Evolutionary conservation across 164 flowering plant species (phyloP).

Genomic region (Sextonia rubra): DNA sequence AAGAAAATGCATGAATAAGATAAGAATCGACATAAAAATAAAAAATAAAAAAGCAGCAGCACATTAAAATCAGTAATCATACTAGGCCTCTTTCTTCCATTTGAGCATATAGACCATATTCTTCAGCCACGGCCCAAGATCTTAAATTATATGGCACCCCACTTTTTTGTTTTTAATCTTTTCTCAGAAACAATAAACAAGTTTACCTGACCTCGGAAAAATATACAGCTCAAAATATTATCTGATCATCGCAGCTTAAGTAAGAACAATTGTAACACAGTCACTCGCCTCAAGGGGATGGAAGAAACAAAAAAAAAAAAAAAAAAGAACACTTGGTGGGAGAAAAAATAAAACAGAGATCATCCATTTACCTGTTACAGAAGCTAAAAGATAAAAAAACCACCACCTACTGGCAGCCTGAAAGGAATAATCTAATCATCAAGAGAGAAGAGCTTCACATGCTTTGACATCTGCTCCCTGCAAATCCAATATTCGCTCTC

Average conservation of each 20-base stretch:
- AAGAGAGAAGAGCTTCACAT: slow-evolving; percentile 45
- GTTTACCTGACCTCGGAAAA: slow-evolving; percentile 17
- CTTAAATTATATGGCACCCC: background rate
- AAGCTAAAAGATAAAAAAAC: slow-evolving; percentile 7
- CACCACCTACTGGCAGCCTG: background rate
- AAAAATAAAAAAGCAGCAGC: background rate
- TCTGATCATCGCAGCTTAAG: slow-evolving; percentile 16
- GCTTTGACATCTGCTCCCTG: slow-evolving; percentile 58
- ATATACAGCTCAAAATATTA: slow-evolving; percentile 31
- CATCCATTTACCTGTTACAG: slow-evolving; percentile 13
- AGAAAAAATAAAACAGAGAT: slow-evolving; percentile 1
- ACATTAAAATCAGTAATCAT: background rate
- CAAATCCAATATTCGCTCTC: slow-evolving; percentile 44
- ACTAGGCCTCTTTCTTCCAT: background rate
- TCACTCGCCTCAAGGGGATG: slow-evolving; percentile 16
- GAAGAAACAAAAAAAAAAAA: slow-evolving; percentile 1
- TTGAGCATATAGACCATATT: background rate
- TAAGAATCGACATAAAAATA: background rate
- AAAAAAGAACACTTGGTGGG: background rate
- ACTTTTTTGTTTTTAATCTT: background rate
- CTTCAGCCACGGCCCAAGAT: background rate
- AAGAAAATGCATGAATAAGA: background rate
- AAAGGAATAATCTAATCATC: slow-evolving; percentile 1
- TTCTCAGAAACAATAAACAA: background rate
- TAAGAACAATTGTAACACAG: slow-evolving; percentile 16